Conservation (phyloP, 2,329 filamentous ascomycete genomes). For the Ophiostoma pallidulum region DNA sequence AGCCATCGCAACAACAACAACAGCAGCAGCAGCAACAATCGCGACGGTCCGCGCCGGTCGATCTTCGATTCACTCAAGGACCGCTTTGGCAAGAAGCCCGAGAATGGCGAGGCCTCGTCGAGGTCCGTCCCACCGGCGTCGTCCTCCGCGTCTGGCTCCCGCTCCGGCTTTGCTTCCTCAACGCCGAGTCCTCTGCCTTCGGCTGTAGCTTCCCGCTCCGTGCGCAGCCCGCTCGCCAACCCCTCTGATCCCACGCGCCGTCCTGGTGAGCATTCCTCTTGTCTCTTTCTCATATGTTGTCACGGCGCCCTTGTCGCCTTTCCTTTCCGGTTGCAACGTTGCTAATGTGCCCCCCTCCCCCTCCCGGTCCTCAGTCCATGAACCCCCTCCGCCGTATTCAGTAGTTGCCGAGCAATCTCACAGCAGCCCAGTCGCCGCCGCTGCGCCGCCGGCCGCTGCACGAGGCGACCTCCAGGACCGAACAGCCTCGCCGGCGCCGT, state of each 20-base stretch:
- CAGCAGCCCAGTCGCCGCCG: constrained; percentile 7
- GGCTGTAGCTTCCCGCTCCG: background rate
- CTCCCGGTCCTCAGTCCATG: constrained; percentile 18
- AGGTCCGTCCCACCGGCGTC: background rate
- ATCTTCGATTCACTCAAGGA: constrained; percentile 11
- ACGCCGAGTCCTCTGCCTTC: background rate
- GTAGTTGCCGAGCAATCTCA: constrained; percentile 8
- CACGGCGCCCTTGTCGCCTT: background rate
- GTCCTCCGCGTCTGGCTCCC: background rate
- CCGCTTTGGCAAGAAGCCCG: background rate
- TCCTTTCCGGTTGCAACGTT: too few species aligned
- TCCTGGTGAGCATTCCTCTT: constrained; percentile 13
- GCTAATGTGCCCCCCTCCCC: background rate
- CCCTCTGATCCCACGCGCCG: constrained; percentile 16
- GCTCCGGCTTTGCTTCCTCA: background rate
- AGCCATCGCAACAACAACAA: background rate
- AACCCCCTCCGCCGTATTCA: constrained; percentile 28
- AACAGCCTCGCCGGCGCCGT: constrained; percentile 19
- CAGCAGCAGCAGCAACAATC: background rate
- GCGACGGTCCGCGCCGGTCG: constrained; percentile 1
- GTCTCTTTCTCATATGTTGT: too few species aligned
- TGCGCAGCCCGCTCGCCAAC: constrained; percentile 17
- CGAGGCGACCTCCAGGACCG: constrained; percentile 2
- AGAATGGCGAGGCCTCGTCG: background rate
- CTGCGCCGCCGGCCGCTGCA: constrained; percentile 1